Conservation (phyloP, 1,284 basidiomycete genomes). For the Ceratobasidium sp. region DNA sequence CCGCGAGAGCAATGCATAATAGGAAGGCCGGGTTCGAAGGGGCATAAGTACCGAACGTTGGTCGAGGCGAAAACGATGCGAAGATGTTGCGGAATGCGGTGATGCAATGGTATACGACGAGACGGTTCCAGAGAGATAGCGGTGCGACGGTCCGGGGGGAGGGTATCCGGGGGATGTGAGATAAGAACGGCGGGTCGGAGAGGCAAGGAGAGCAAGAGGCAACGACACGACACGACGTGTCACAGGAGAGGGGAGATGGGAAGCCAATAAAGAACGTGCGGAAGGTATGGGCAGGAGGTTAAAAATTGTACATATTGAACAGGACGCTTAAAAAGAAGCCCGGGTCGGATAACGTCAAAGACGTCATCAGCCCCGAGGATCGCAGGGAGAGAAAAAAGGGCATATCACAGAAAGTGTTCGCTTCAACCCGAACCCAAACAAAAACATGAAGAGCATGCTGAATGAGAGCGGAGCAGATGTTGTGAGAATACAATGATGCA, state of each 20-base stretch:
- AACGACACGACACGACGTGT: conserved; percentile 15
- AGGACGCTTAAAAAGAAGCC: background rate
- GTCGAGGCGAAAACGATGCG: conserved; percentile 8
- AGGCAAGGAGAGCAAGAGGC: background rate
- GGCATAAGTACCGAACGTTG: conserved; percentile 14
- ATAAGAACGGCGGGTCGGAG: conserved; percentile 2
- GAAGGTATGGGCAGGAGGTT: background rate
- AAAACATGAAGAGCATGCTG: conserved; percentile 37
- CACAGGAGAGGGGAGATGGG: conserved; percentile 5
- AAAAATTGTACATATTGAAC: conserved; percentile 28
- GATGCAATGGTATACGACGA: conserved; percentile 23
- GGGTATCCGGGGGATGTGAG: conserved; percentile 36
- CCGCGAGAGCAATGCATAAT: conserved; percentile 7
- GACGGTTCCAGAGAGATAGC: conserved; percentile 5
- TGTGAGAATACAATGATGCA: conserved; percentile 38
- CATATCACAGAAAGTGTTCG: conserved; percentile 32
- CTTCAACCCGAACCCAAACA: conserved; percentile 37
- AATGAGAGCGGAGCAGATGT: conserved; percentile 34
- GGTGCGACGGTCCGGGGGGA: conserved; percentile 13
- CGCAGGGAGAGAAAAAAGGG: conserved; percentile 4
- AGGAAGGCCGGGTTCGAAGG: conserved; percentile 7
- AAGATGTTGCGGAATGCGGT: background rate
- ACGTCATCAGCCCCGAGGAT: background rate
- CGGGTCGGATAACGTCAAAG: background rate
- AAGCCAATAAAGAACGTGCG: conserved; percentile 36